A percentile compares a stretch with the other conserved stretches of the same genome.
Evolutionary conservation across 768 basidiomycete species (phyloP).

Genomic region (Lentinus brumalis): DNA sequence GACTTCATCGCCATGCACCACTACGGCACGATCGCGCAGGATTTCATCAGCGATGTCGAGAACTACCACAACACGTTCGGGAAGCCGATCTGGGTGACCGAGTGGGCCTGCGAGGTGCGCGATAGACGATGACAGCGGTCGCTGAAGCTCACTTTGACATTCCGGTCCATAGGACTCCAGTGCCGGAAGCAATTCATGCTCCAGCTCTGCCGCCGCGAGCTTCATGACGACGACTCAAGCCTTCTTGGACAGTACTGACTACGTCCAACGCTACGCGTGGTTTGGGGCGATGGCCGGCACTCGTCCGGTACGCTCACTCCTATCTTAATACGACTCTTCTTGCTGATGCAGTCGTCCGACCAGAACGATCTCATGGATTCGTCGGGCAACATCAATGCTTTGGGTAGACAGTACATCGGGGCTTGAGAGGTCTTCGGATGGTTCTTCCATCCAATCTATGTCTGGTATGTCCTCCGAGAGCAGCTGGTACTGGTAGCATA

Average conservation of each 20-base stretch:
- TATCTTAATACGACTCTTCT: background rate
- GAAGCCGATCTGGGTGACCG: slow-evolving; percentile 57
- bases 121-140: background rate
- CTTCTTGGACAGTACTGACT: slow-evolving; percentile 8
- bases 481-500: too few relatives aligned
- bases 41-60: slow-evolving; percentile 52
- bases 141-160: background rate
- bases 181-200: slow-evolving; percentile 39
- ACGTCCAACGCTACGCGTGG: background rate
- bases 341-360: background rate
- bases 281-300: background rate
- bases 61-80: slow-evolving; percentile 47
- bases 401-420: background rate
- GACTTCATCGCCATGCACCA: slow-evolving; percentile 48
- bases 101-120: slow-evolving; percentile 64
- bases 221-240: slow-evolving; percentile 35
- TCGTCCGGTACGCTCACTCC: background rate
- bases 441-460: too few relatives aligned
- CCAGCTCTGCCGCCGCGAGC: slow-evolving; percentile 39
- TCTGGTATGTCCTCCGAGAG: too few relatives aligned
- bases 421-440: background rate
- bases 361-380: background rate
- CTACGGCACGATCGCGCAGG: slow-evolving; percentile 49
- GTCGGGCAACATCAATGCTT: background rate
- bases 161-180: slow-evolving; percentile 50